Base-by-base conservation (phyloP, 2,329 filamentous ascomycete genomes). In the Aureobasidium lini region DNA sequence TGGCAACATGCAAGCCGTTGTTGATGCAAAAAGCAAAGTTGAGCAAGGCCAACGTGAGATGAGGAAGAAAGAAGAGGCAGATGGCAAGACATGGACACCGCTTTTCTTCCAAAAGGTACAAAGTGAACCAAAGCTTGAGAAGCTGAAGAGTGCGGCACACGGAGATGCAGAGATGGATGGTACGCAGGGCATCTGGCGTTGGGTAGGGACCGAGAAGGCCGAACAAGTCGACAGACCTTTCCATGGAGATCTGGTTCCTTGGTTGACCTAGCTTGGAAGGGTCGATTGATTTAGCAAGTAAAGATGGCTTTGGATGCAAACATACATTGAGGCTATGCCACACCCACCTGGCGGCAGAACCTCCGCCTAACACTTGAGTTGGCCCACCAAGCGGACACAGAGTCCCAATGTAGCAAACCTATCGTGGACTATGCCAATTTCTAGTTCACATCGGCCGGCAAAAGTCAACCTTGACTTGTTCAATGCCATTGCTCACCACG, bases 1-100 rank as follows among this genome's bases (percentile, higher is more conserved):
- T 6, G 73, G 76, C 1, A 69, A 78, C 58, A 77, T 78, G 76
- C 74, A 71, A 53, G 66, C 64, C 4, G 68, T 65, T 6, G 64
- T 63, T 3, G 62, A 70, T 36, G 68, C 66, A 7, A 75, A 74
- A 43, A 67, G 66, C 2, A 59, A 53, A 23, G 57, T 59, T 6
- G 57, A 59, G 29, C 37, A 53, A 53, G 57, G 57, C 6, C 76
- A 78, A 61, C 66, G 75, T 34, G 67, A 70, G 57, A 69, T 78
- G 71, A 68, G 76, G 13, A 73, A 72, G 61, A 67, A 72, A 18
- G 69, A 75, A 49, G 66, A 71, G 53, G 67, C 66, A 2, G 64
- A 65, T 32, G 73, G 74, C 28, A 66, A 69, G 49, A 62, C 64
- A 4, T 79, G 76, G 73, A 59, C 70, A 54, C 64, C 66, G 13